Conservation (phyloP, 805 yeast species). For the Torulaspora gathmanii region DNA sequence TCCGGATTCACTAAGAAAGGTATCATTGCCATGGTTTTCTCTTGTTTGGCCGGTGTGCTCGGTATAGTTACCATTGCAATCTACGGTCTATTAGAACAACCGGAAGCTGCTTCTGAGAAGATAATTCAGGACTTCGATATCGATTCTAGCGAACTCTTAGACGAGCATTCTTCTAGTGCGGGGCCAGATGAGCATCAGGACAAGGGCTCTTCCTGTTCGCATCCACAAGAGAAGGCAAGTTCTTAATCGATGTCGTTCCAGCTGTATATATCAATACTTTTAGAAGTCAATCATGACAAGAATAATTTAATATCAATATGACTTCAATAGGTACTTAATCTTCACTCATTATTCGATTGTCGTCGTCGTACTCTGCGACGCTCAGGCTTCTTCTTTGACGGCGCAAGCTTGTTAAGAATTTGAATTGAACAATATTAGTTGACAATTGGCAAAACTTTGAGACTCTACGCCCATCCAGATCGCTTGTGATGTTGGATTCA, state of each 20-base stretch:
- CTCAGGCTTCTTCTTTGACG: neutral
- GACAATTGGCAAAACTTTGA: neutral
- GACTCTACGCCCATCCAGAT: neutral
- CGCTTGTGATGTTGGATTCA: neutral
- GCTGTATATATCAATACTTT: neutral
- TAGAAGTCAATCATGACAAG: neutral
- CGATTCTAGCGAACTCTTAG: constrained; percentile 40
- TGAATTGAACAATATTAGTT: neutral
- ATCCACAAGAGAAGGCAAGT: constrained; percentile 1
- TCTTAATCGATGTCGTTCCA: neutral
- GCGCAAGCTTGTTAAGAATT: neutral
- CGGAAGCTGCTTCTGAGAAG: constrained; percentile 53
- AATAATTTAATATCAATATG: neutral
- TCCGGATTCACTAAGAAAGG: constrained; percentile 92
- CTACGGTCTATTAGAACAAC: constrained; percentile 84
- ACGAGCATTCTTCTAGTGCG: constrained; percentile 21
- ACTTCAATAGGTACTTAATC: neutral
- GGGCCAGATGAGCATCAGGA: constrained; percentile 41
- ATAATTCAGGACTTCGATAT: constrained; percentile 51
- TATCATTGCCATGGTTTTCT: constrained; percentile 88
- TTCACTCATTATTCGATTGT: neutral
- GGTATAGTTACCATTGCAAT: constrained; percentile 73
- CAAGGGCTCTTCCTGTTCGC: constrained; percentile 22
- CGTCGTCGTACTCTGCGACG: constrained; percentile 3
- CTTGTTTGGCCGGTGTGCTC: constrained; percentile 75